Base-by-base conservation (phyloP, 495 filamentous ascomycete genomes). In the Cladorrhinum samala region DNA sequence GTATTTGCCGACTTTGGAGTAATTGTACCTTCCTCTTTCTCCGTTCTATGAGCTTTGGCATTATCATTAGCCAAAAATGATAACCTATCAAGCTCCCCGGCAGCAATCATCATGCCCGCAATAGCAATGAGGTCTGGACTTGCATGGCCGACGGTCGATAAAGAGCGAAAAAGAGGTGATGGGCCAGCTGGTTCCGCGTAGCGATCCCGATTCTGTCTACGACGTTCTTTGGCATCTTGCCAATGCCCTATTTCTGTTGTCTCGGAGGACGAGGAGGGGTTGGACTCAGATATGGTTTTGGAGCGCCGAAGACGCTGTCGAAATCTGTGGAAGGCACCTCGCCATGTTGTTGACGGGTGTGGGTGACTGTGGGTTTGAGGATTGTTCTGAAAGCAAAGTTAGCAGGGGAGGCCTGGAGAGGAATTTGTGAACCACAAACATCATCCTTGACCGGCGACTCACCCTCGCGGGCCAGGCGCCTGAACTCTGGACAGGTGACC, bases 21-120 rank as follows among this genome's bases (percentile, higher is more conserved):
- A 21, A 49, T 13, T 24, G 9, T 30, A 4, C 17, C 8, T 16
- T 16, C 38, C 27, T 33, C 7, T 5, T 23, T 13, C 9, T 27
- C 45, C n/a, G n/a, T n/a, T n/a, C n/a, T n/a, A n/a, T n/a, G 30
- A 3, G 5, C 8, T 21, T 46, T 49, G 23, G 37, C 38, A 18
- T 39, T 8, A 39, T 46, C 38, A 21, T 62, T 43, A 2, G 59
- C 56, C 49, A 30, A 43, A 16, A 47, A 49, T 0, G 61, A 52
- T 5, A 62, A 56, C 2, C 62, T 37, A 20, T 64, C 56, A 0
- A 62, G 54, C 41, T 62, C 59, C 1, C 45, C 59, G n/a, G 53
- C 51, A 8, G 62, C 59, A n/a, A 64, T 54, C 54, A 56, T 62
- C 39, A 64, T 44, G 17, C 59, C 59, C n/a, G 53, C 59, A 6